A percentile compares a stretch with the other conserved stretches of the same genome.
Evolutionary conservation across 192 early-diverging fungal genomes (phyloP).

Genomic region (Paraglomus brasilianum): DNA sequence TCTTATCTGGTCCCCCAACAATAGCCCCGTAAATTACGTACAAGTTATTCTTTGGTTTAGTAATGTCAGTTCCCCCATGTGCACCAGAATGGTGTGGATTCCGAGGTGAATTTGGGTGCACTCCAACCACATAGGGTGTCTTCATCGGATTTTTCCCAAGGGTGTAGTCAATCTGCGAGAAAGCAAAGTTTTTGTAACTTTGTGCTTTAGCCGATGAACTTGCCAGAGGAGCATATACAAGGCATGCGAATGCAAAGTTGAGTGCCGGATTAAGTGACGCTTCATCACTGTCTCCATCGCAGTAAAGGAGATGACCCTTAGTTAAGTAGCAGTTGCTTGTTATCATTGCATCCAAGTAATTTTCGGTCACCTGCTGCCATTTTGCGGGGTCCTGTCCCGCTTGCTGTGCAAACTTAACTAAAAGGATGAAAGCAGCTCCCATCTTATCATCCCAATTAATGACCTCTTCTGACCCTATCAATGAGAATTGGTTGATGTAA

Average conservation of each 20-base stretch:
- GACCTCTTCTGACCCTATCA: conserved; percentile 18
- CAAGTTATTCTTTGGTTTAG: conserved; percentile 35
- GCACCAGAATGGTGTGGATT: conserved; percentile 60
- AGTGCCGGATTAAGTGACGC: conserved; percentile 38
- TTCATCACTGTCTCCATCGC: conserved; percentile 33
- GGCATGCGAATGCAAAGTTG: conserved; percentile 37
- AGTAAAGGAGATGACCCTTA: conserved; percentile 46
- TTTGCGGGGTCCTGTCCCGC: conserved; percentile 17
- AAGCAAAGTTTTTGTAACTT: conserved; percentile 25
- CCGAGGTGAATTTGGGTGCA: conserved; percentile 56
- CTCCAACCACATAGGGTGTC: conserved; percentile 57
- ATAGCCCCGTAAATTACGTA: conserved; percentile 55
- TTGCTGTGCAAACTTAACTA: conserved; percentile 40
- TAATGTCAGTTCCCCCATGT: conserved; percentile 47
- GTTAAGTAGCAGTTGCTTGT: conserved; percentile 34
- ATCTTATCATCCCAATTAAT: conserved; percentile 57
- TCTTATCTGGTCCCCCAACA: conserved; percentile 57
- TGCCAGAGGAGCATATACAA: conserved; percentile 24
- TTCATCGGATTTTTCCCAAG: conserved; percentile 54
- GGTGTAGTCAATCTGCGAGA: conserved; percentile 50
- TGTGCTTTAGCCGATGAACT: conserved; percentile 7
- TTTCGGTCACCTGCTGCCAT: conserved; percentile 40
- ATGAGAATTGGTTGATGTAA: conserved; percentile 45
- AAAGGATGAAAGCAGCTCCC: conserved; percentile 48
- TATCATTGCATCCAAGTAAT: conserved; percentile 42